Evolutionary conservation across 768 basidiomycete species (phyloP).

Genomic region (Mycena alexandri): DNA sequence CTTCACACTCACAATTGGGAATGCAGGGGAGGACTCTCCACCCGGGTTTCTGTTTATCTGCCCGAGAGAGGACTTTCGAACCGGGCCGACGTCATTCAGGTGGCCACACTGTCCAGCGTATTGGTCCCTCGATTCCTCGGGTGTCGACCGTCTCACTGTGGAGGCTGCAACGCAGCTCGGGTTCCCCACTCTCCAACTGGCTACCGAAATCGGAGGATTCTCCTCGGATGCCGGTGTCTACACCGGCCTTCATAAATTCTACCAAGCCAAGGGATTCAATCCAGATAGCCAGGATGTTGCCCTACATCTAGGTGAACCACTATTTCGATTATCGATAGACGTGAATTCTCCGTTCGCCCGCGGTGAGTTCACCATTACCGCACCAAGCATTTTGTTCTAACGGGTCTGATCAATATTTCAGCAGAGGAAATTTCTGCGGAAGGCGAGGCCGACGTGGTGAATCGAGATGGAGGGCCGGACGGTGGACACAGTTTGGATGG

Average conservation of each 20-base stretch:
- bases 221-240: neutral
- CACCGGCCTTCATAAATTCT: neutral
- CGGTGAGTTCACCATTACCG: neutral
- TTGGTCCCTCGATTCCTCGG: slow-evolving; percentile 16
- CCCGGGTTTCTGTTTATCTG: slow-evolving; percentile 11
- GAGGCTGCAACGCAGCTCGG: neutral
- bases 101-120: slow-evolving; percentile 1
- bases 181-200: neutral
- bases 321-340: neutral
- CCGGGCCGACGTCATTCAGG: neutral
- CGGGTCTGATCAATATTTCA: too few relatives aligned
- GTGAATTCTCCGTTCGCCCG: neutral
- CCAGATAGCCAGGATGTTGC: slow-evolving; percentile 1
- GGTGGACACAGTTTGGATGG: too few relatives aligned
- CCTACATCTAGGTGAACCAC: neutral
- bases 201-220: neutral
- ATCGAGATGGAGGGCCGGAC: too few relatives aligned
- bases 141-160: neutral
- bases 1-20: neutral
- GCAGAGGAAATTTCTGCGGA: too few relatives aligned
- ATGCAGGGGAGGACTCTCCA: neutral
- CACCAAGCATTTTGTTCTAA: too few relatives aligned
- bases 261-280: slow-evolving; percentile 2
- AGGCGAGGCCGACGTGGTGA: too few relatives aligned
- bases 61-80: too few relatives aligned